Evolutionary conservation across 257 asterid genomes (phyloP).

Genomic region (Plantago elongata): DNA sequence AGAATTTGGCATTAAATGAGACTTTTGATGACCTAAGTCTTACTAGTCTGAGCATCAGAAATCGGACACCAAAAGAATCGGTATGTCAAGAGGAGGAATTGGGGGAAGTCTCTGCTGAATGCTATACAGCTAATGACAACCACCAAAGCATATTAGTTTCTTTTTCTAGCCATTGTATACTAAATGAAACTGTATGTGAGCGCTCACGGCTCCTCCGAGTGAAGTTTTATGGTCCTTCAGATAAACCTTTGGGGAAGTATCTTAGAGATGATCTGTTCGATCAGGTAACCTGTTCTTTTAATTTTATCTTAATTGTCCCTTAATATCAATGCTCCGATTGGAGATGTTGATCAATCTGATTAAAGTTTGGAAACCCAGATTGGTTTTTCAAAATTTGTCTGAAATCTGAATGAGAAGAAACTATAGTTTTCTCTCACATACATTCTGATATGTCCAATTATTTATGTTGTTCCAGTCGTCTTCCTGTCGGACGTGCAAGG

Average conservation of each 20-base stretch:
- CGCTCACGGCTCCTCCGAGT: constrained; percentile 74
- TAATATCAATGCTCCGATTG: no score
- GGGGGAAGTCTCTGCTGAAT: constrained; percentile 38
- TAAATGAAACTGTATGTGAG: constrained; percentile 68
- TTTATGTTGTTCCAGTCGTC: constrained; percentile 47
- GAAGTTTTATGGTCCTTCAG: constrained; percentile 77
- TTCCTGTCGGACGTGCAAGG: constrained; percentile 76
- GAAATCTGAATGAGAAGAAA: no score
- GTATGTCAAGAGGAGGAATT: constrained; percentile 34
- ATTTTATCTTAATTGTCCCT: not conserved
- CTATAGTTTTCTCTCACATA: not conserved
- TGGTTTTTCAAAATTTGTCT: no score
- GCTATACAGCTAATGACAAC: constrained; percentile 45
- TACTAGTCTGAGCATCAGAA: constrained; percentile 14
- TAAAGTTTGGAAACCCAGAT: no score
- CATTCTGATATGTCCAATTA: constrained; percentile 11
- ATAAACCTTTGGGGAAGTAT: constrained; percentile 91
- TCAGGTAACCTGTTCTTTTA: constrained; percentile 49
- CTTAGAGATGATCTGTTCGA: constrained; percentile 77
- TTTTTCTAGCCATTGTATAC: constrained; percentile 77
- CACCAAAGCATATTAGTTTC: constrained; percentile 80
- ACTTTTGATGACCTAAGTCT: constrained; percentile 15
- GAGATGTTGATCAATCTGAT: no score
- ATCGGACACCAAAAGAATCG: constrained; percentile 16
- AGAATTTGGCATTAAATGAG: constrained; percentile 33